Evolutionary conservation across 2,329 filamentous ascomycete genomes (phyloP), one percentile per base, ranked within the genome.

Genomic region (Venturia pyrina): DNA sequence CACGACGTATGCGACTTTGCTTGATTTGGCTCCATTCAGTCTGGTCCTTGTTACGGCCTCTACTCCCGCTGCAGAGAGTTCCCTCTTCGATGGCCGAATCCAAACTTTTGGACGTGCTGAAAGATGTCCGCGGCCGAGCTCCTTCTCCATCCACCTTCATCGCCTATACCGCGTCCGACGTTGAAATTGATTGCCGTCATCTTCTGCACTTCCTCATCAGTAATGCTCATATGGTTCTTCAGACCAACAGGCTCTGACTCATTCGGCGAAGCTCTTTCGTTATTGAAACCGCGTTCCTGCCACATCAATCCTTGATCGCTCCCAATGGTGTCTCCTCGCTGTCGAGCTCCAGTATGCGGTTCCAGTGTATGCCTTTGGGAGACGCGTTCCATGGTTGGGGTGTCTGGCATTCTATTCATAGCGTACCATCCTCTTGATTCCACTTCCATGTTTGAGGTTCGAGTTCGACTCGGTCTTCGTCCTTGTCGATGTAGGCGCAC

Each of bases 401-500:
- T 21, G 5, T 59, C 15, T 59, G 5, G 53, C 32, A 11, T n/a
- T 37, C 28, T 32, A 28, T 57, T 37, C 17, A 37, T 57, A 28
- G 53, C 53, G 32, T 57, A 37, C 28, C 53, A 57, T 34, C 53
- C 53, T n/a, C 53, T 50, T 50, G n/a, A 1, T 50, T 21, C 53
- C 28, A 37, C 53, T 37, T 37, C 53, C 24, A 57, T 19, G 6
- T 28, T 28, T n/a, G 53, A 37, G 21, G 24, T 34, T 37, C 53
- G 53, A 37, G 7, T 37, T 1, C 28, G 53, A 37, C 7, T 7
- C 32, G 53, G 11, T n/a, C 53, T 37, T 8, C 19, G 53, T 57
- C 53, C 53, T 57, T 57, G 53, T 57, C 53, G 53, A n/a, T 57
- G 53, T 34, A 57, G 53, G 28, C 28, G 53, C n/a, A 57, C 5